phyloP scores from a whole-genome alignment of 192 early-diverging fungal species.

The Ambispora gerdemannii region DNA sequence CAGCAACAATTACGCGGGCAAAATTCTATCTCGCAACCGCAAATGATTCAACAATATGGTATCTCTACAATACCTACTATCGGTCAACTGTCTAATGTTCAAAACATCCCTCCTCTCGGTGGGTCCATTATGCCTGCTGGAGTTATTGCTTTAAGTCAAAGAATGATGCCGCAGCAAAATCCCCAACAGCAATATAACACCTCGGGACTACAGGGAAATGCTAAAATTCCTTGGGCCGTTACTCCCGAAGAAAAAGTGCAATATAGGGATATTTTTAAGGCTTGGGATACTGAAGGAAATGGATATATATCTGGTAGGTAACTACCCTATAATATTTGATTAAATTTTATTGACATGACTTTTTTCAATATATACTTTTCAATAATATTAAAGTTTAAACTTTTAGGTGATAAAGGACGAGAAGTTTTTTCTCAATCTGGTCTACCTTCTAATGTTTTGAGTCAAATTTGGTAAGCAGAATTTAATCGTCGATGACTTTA shows the following conservation, averaged over 20 bases:
- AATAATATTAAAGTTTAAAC: too few species aligned
- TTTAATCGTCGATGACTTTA: not conserved
- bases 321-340: not conserved
- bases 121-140: not conserved
- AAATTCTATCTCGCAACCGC: not conserved
- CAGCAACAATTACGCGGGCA: not conserved
- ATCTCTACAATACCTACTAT: not conserved
- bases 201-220: constrained; percentile 34
- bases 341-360: not conserved
- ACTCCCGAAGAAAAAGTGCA: constrained; percentile 51
- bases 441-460: constrained; percentile 63
- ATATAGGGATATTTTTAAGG: constrained; percentile 68
- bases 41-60: constrained; percentile 14
- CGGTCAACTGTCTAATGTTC: not conserved
- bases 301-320: constrained; percentile 63
- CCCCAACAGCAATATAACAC: constrained; percentile 40
- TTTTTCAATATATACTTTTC: not conserved
- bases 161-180: constrained; percentile 42
- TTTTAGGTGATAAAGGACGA: constrained; percentile 59
- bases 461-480: constrained; percentile 66
- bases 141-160: constrained; percentile 16
- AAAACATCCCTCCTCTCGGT: not conserved
- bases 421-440: constrained; percentile 75
- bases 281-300: constrained; percentile 64
- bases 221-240: constrained; percentile 55